Percentiles rank a stretch among this genome's conserved stretches.
phyloP scores from a whole-genome alignment of 1,284 basidiomycete species.

The Trichosporon sp. region DNA sequence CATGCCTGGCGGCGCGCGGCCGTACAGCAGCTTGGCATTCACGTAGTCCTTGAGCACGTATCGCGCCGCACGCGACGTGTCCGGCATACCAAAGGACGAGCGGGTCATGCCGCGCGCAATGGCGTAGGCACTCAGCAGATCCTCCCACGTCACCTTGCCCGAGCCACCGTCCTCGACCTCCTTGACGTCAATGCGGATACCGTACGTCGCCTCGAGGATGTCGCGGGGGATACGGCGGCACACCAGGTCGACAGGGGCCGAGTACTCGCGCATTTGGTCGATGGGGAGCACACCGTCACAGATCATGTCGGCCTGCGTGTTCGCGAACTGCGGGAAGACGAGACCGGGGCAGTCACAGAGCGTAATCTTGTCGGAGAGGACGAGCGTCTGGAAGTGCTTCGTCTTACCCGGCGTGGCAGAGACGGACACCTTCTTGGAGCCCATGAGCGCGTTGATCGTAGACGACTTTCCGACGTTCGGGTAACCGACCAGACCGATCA shows the following conservation, averaged over 20 bases:
- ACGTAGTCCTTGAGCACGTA: conserved; percentile 97
- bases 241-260: conserved; percentile 76
- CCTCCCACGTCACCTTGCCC: conserved; percentile 69
- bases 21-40: conserved; percentile 85
- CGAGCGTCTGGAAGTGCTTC: conserved; percentile 98
- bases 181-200: conserved; percentile 66
- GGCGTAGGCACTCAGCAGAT: conserved; percentile 82
- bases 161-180: conserved; percentile 79
- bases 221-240: conserved; percentile 73
- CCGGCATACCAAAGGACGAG: conserved; percentile 92
- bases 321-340: conserved; percentile 97
- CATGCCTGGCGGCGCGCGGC: conserved; percentile 72
- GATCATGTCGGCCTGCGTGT: conserved; percentile 88
- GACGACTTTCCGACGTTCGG: conserved; percentile 60
- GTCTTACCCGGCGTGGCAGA: conserved; percentile 98
- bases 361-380: conserved; percentile 76
- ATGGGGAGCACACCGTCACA: conserved; percentile 97
- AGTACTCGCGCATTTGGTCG: conserved; percentile 94
- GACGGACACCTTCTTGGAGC: conserved; percentile 88
- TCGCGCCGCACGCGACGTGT: conserved; percentile 88
- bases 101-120: conserved; percentile 90
- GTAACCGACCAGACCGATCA: conserved; percentile 60
- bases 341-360: conserved; percentile 99
- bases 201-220: conserved; percentile 87
- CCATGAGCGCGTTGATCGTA: conserved; percentile 57